These are phyloP conservation scores for Fusarium tuaranense DNA, from an alignment of 2,329 filamentous ascomycete species.

Conservation along the genomic window DNA sequence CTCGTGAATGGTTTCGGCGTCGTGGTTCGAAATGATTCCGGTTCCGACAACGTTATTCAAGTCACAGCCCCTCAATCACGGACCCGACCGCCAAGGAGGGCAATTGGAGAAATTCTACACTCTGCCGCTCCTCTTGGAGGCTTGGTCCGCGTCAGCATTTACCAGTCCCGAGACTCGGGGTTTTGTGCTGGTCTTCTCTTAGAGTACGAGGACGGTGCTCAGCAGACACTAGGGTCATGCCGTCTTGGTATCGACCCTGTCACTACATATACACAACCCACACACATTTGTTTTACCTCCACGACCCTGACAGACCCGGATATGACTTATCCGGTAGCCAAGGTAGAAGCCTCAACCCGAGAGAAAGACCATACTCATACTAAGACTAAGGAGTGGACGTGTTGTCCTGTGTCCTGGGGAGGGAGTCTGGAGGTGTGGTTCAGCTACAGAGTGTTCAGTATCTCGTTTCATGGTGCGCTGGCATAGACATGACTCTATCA, in stretches of 20 bases:
- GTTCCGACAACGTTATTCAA: not conserved
- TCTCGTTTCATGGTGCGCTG: not conserved
- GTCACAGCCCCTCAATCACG: not conserved
- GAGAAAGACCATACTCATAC: not conserved
- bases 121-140: not conserved
- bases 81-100: too few species aligned
- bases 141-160: not conserved
- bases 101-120: not conserved
- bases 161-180: not conserved
- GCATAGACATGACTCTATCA: not conserved
- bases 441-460: not conserved
- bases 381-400: not conserved
- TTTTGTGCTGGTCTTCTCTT: conserved; percentile 4
- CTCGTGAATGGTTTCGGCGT: not conserved
- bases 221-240: conserved; percentile 5
- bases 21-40: not conserved
- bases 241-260: conserved; percentile 1
- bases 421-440: not conserved
- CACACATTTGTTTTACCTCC: not conserved
- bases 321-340: not conserved
- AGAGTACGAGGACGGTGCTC: not conserved
- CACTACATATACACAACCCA: not conserved
- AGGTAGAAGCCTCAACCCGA: not conserved
- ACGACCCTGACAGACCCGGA: not conserved
- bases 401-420: not conserved